phyloP scores from a whole-genome alignment of 225 moss, liverwort and hornwort genomes.

The Bryoerythrophyllum caledonicum region DNA sequence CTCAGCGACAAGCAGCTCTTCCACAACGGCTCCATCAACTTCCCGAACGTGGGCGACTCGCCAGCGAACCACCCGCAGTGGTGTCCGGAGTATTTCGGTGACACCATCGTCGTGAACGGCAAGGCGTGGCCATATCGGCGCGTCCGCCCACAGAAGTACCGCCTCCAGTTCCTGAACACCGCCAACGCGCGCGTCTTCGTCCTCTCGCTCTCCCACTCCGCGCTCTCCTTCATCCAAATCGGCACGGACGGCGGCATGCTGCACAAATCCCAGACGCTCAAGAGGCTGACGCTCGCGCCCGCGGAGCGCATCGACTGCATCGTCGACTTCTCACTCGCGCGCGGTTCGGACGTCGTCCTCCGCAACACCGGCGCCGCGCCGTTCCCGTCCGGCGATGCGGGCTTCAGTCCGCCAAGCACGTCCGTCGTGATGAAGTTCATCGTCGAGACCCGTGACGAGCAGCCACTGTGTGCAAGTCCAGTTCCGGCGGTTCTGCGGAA shows the following conservation, averaged over 20 bases:
- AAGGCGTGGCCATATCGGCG: conserved; percentile 58
- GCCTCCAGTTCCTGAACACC: conserved; percentile 55
- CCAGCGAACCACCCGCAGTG: conserved; percentile 43
- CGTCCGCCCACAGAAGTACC: conserved; percentile 40
- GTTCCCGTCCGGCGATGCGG: conserved; percentile 40
- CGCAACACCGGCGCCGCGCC: conserved; percentile 71
- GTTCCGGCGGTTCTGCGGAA: conserved; percentile 1
- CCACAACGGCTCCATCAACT: conserved; percentile 56
- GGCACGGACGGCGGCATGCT: conserved; percentile 84
- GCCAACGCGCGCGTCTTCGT: conserved; percentile 66
- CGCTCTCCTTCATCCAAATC: conserved; percentile 57
- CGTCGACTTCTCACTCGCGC: conserved; percentile 54
- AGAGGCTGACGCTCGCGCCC: conserved; percentile 43
- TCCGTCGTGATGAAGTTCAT: conserved; percentile 39
- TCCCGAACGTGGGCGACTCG: conserved; percentile 56
- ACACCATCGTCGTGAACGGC: conserved; percentile 56
- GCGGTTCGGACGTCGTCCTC: conserved; percentile 41
- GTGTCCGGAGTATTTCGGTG: conserved; percentile 74
- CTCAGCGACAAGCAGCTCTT: conserved; percentile 47
- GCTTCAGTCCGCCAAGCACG: conserved; percentile 24
- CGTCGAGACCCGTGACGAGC: conserved; percentile 15
- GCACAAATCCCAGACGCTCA: conserved; percentile 24
- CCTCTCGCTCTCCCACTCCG: conserved; percentile 37
- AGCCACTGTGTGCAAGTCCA: not conserved
- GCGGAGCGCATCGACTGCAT: conserved; percentile 69